Conservation (phyloP, 306 rosid genomes). For the Vigna angularis region DNA sequence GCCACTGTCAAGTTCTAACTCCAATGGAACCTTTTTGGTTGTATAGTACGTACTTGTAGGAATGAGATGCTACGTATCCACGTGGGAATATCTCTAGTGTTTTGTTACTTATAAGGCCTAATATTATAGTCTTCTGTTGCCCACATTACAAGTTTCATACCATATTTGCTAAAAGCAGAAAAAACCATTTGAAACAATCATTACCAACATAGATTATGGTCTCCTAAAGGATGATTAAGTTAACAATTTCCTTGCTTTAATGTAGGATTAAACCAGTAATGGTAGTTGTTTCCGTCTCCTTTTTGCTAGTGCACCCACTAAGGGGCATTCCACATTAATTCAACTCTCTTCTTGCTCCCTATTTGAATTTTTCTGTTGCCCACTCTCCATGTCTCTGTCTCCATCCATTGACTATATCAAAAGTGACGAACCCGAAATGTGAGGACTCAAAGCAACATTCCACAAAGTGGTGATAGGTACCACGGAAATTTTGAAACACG, state of each 20-base stretch:
- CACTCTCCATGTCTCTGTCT: constrained; percentile 59
- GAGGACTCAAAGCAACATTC: constrained; percentile 57
- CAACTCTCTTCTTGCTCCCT: constrained; percentile 44
- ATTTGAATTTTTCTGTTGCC: constrained; percentile 54
- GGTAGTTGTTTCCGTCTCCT: constrained; percentile 45
- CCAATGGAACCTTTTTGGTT: constrained; percentile 25
- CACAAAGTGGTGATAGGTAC: constrained; percentile 62
- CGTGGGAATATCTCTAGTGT: constrained; percentile 8
- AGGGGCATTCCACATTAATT: constrained; percentile 46
- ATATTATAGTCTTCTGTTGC: not conserved
- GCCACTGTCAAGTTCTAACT: constrained; percentile 30
- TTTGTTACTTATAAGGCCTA: not conserved
- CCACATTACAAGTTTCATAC: constrained; percentile 27
- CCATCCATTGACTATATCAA: constrained; percentile 62
- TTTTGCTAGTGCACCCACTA: constrained; percentile 65
- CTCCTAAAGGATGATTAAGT: constrained; percentile 48
- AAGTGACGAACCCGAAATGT: constrained; percentile 59
- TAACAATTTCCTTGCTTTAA: constrained; percentile 22
- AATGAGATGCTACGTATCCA: not conserved
- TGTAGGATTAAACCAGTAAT: constrained; percentile 44
- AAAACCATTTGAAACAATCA: constrained; percentile 39
- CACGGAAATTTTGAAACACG: constrained; percentile 60
- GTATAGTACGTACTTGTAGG: constrained; percentile 30
- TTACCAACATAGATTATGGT: constrained; percentile 45
- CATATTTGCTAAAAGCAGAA: constrained; percentile 35